phyloP scores from a whole-genome alignment of 1,284 basidiomycete species.

The Ustilago cynodontis region DNA sequence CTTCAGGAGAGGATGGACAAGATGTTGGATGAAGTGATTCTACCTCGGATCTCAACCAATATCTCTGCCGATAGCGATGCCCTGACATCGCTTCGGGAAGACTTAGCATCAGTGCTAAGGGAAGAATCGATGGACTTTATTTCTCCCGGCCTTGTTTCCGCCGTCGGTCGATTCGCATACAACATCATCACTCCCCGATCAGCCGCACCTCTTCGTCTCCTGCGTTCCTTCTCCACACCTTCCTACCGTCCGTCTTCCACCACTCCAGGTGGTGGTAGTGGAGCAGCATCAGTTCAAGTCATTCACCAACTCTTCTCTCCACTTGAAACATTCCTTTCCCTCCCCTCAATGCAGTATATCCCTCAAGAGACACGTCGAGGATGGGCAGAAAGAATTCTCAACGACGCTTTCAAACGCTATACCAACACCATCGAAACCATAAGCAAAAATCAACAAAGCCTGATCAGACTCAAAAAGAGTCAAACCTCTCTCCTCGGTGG shows the following conservation, averaged over 20 bases:
- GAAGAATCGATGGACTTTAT: constrained; percentile 37
- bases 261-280: no score
- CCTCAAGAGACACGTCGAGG: not conserved
- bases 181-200: constrained; percentile 81
- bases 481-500: constrained; percentile 15
- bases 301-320: constrained; percentile 28
- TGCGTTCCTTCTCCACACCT: constrained; percentile 85
- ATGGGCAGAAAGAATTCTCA: constrained; percentile 39
- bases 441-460: constrained; percentile 62
- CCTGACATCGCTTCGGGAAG: constrained; percentile 7
- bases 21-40: constrained; percentile 10
- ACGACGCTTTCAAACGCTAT: constrained; percentile 44
- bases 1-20: constrained; percentile 2
- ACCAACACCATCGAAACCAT: constrained; percentile 55
- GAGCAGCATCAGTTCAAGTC: constrained; percentile 23
- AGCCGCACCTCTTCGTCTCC: constrained; percentile 85
- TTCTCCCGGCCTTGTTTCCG: constrained; percentile 4
- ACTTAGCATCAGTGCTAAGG: constrained; percentile 15
- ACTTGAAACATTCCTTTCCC: constrained; percentile 20
- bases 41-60: constrained; percentile 1
- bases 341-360: not conserved
- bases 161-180: constrained; percentile 18
- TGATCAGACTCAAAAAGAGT: constrained; percentile 61
- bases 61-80: not conserved
- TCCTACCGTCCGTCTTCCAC: constrained; percentile 78